These are phyloP conservation scores for Euphorbia schlechtendalii DNA, from an alignment of 441 rosid genomes.

Conservation along the genomic window DNA sequence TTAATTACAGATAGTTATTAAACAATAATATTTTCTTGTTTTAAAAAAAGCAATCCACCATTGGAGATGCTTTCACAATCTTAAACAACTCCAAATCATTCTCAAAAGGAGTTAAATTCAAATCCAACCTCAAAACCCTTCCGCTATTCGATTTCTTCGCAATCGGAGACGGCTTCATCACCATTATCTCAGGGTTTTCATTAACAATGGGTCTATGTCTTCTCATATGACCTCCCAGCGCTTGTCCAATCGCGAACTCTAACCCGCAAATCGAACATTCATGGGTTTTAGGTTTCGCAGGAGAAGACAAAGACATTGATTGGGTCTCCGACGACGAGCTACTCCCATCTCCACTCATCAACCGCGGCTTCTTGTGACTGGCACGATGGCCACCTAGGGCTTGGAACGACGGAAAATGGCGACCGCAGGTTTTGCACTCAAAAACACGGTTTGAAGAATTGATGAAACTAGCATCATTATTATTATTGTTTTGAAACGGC, in stretches of 20 bases:
- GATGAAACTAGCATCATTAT: too few relatives aligned
- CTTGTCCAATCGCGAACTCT: slow-evolving; percentile 80
- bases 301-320: slow-evolving; percentile 15
- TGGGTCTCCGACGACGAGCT: slow-evolving; percentile 17
- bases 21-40: neutral
- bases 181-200: slow-evolving; percentile 4
- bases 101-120: slow-evolving; percentile 63
- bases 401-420: slow-evolving; percentile 81
- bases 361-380: slow-evolving; percentile 78
- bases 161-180: slow-evolving; percentile 13
- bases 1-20: neutral
- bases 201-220: slow-evolving; percentile 50
- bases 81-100: slow-evolving; percentile 44
- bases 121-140: too few relatives aligned
- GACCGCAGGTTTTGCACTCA: slow-evolving; percentile 85
- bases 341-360: slow-evolving; percentile 16
- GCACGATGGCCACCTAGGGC: slow-evolving; percentile 96
- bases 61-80: slow-evolving; percentile 26
- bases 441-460: slow-evolving; percentile 39
- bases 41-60: slow-evolving; percentile 34
- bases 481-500: slow-evolving; percentile 11
- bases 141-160: slow-evolving; percentile 38
- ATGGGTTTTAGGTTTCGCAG: slow-evolving; percentile 34
- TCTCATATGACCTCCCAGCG: too few relatives aligned
- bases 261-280: slow-evolving; percentile 91